phyloP scores from a whole-genome alignment of 192 early-diverging fungal species.

The Radiomyces spectabilis region DNA sequence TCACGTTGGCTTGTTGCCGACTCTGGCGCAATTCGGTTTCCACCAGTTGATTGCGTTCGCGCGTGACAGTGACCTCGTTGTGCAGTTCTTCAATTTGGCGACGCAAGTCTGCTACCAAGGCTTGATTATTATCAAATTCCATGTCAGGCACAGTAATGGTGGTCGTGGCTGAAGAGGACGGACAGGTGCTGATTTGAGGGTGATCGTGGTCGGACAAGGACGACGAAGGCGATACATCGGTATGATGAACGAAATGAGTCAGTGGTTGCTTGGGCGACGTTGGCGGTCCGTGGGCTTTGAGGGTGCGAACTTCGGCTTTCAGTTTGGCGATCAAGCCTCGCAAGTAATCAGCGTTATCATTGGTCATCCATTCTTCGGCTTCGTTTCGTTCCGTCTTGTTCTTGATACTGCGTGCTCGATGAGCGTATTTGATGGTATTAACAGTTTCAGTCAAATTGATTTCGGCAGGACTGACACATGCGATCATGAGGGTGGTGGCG shows the following conservation, averaged over 20 bases:
- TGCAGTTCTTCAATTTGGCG: conserved; percentile 23
- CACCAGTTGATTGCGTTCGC: conserved; percentile 13
- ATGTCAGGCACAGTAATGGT: neutral
- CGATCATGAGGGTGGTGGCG: conserved; percentile 89
- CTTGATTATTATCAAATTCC: neutral
- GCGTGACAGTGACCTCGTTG: conserved; percentile 14
- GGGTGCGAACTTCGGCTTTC: conserved; percentile 42
- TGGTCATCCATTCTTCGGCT: conserved; percentile 52
- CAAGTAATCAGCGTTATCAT: conserved; percentile 57
- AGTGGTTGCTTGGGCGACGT: neutral
- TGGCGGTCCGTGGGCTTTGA: conserved; percentile 21
- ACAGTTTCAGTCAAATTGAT: conserved; percentile 83
- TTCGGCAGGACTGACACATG: conserved; percentile 86
- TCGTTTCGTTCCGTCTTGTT: conserved; percentile 79
- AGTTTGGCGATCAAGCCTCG: conserved; percentile 57
- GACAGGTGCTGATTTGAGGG: neutral
- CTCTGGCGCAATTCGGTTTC: conserved; percentile 3
- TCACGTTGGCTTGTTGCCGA: neutral
- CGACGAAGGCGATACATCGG: conserved; percentile 3
- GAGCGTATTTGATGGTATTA: conserved; percentile 95
- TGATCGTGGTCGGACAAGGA: conserved; percentile 6
- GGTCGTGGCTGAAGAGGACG: conserved; percentile 8
- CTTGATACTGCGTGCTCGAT: conserved; percentile 91
- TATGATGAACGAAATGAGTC: no score
- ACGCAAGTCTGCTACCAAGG: neutral